Conservation (phyloP, 75 land plant genomes). For the Cunninghamia lanceolata region DNA sequence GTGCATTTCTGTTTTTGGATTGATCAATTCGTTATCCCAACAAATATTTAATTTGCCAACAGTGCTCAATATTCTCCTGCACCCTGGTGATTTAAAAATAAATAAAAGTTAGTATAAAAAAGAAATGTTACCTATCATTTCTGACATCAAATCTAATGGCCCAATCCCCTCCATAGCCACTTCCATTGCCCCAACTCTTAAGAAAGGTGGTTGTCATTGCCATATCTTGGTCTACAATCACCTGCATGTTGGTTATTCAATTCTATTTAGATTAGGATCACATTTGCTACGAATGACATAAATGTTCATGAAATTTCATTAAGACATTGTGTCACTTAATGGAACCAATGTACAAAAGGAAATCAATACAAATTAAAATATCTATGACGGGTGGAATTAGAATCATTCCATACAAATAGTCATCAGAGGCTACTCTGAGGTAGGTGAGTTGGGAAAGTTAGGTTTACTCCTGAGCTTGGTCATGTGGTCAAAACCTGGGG, state of each 20-base stretch:
- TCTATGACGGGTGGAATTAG: not conserved
- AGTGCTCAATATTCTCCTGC: not conserved
- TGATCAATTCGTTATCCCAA: not conserved
- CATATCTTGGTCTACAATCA: slow-evolving; percentile 62
- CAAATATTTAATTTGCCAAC: too few relatives aligned
- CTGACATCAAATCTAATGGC: slow-evolving; percentile 64
- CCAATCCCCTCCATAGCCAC: slow-evolving; percentile 99
- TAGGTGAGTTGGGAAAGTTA: not conserved
- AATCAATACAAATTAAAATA: not conserved
- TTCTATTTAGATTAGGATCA: not conserved
- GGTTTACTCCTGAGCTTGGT: not conserved
- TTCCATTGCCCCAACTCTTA: slow-evolving; percentile 54
- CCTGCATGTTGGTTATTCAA: slow-evolving; percentile 15
- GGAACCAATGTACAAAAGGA: not conserved
- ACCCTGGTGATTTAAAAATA: not conserved
- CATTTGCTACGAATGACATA: not conserved
- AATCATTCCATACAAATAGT: not conserved
- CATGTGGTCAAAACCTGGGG: not conserved
- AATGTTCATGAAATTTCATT: not conserved
- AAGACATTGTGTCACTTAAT: not conserved
- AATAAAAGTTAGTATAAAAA: not conserved
- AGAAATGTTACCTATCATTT: slow-evolving; percentile 27
- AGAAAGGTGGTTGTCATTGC: slow-evolving; percentile 68
- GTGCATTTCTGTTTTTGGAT: not conserved
- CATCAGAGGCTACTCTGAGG: not conserved